phyloP scores from a whole-genome alignment of 768 basidiomycete species.

The Neoboletus magnificus region DNA sequence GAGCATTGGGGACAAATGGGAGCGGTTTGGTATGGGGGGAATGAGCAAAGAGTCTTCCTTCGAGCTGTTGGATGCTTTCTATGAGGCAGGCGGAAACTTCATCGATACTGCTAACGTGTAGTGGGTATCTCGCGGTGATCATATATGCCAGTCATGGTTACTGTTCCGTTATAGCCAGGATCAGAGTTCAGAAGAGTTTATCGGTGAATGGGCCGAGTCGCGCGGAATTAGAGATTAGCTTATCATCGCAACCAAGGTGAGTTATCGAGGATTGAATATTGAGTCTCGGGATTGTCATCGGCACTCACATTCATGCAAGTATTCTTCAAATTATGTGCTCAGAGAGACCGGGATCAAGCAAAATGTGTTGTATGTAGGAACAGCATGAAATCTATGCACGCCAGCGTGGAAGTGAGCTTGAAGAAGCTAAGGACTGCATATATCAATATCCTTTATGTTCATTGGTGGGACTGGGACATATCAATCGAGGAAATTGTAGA shows the following conservation, averaged over 20 bases:
- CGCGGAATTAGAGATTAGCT: neutral
- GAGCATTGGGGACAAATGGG: neutral
- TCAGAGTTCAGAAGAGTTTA: too few species aligned
- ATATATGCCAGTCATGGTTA: neutral
- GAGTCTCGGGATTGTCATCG: neutral
- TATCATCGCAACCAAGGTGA: neutral
- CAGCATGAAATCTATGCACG: neutral
- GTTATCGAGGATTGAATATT: neutral
- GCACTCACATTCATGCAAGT: slow-evolving; percentile 16
- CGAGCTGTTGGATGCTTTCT: neutral
- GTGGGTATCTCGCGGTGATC: neutral
- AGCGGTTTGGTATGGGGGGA: neutral
- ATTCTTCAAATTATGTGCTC: slow-evolving; percentile 14
- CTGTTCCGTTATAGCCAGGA: neutral
- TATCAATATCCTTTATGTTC: neutral
- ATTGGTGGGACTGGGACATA: neutral
- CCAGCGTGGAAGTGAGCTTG: neutral
- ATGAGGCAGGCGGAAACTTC: too few species aligned
- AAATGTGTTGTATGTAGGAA: neutral
- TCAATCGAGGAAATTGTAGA: neutral
- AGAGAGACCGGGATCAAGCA: slow-evolving; percentile 15
- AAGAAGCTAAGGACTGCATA: neutral
- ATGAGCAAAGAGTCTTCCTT: neutral
- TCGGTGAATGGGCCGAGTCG: neutral
- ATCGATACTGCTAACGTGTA: neutral